Base-by-base conservation (phyloP, 2,329 filamentous ascomycete species). In the Byssoonygena ceratinophila region DNA sequence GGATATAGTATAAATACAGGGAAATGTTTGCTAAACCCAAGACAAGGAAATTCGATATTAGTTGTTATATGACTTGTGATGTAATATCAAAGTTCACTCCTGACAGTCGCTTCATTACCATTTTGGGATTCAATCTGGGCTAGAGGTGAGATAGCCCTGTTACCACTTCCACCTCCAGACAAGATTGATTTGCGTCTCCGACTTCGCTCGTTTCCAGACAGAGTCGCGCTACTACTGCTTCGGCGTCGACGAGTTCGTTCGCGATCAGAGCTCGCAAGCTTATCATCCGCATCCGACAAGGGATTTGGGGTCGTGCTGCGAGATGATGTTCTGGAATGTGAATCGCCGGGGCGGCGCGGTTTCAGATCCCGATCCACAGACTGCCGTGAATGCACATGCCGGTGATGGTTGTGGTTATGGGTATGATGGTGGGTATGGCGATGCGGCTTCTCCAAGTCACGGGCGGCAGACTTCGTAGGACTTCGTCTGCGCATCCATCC, bases 271-370 rank as follows among this genome's bases (percentile, higher is more conserved):
- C 63, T 65, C 1, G 63, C 61, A n/a, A 63, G 63, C n/a, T 66
- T 63, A 18, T 71, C 69, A 43, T 71, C 67, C 7, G 50, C 54
- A 55, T 59, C 70, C 63, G 16, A 67, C 56, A 25, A 66, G 64
- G 27, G 69, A 20, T 56, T 59, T 20, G 60, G 61, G 14, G 61
- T 72, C 23, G 64, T 68, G 55, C 69, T 71, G 39, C 70, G 69
- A 27, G 71, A 73, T 2, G 69, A 66, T 6, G 64, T 70, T 14
- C 68, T 65, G 1, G 70, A 72, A 50, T 69, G 66, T 8, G 70
- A 68, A 51, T 67, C 64, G 22, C 64, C 62, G 23, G 43, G 29
- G 6, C 55, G 43, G 41, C 52, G 55, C 11, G 36, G 46, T 34
- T 53, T 54, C 41, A 46, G 29, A 12, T 54, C 32, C 8, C 52